Conservation (phyloP, 2,329 filamentous ascomycete species). For the Aspergillus arachidicola region DNA sequence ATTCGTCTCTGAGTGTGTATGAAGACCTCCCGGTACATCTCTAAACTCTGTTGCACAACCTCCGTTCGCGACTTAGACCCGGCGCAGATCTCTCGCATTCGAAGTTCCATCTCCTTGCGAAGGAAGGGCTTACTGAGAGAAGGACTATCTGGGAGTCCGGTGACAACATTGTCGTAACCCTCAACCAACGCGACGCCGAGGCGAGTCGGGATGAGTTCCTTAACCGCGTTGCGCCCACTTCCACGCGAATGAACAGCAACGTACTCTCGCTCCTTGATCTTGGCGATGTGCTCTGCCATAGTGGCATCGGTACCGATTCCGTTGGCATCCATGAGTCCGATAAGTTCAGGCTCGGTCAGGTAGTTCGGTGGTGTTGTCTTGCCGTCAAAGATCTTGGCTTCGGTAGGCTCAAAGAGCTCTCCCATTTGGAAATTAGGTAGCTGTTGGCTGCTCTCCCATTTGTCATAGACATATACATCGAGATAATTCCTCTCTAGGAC, state of each 20-base stretch:
- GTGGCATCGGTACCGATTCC: slow-evolving; percentile 98
- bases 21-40: slow-evolving; percentile 86
- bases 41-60: slow-evolving; percentile 80
- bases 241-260: slow-evolving; percentile 66
- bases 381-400: slow-evolving; percentile 88
- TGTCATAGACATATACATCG: slow-evolving; percentile 94
- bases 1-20: slow-evolving; percentile 77
- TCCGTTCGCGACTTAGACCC: slow-evolving; percentile 73
- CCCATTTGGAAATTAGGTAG: slow-evolving; percentile 78
- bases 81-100: slow-evolving; percentile 96
- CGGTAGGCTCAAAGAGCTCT: slow-evolving; percentile 82
- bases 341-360: slow-evolving; percentile 91
- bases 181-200: slow-evolving; percentile 89
- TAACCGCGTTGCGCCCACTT: slow-evolving; percentile 56
- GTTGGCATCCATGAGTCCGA: slow-evolving; percentile 96
- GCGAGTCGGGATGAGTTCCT: slow-evolving; percentile 90
- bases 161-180: slow-evolving; percentile 91
- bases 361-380: slow-evolving; percentile 83
- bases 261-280: slow-evolving; percentile 89
- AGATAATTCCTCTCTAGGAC: slow-evolving; percentile 91
- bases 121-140: slow-evolving; percentile 95
- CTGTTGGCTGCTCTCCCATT: slow-evolving; percentile 85
- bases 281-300: slow-evolving; percentile 98
- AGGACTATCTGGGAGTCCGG: slow-evolving; percentile 65
- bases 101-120: slow-evolving; percentile 94